Percentiles rank a stretch among this genome's conserved stretches.
Conservation (phyloP, 2,329 filamentous ascomycete species). For the Trichoderma atrobrunneum region DNA sequence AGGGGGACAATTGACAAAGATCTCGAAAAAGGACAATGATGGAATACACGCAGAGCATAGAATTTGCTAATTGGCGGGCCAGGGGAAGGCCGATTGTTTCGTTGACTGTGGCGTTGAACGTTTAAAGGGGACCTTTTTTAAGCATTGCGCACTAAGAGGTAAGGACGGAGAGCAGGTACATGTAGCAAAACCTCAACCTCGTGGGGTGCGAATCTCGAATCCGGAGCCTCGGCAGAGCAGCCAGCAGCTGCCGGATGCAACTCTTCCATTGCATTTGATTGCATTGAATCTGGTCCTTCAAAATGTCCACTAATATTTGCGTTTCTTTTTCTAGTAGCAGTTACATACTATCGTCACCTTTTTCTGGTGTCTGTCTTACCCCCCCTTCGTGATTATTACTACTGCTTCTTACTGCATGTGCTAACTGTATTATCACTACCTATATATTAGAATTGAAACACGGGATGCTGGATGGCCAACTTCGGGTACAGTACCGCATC, state of each 20-base stretch:
- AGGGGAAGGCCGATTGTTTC: background rate
- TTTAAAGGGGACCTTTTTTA: background rate
- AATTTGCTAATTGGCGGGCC: background rate
- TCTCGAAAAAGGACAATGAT: background rate
- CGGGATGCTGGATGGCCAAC: background rate
- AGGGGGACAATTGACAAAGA: background rate
- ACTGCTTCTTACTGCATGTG: background rate
- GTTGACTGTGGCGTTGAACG: background rate
- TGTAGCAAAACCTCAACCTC: background rate
- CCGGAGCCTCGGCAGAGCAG: conserved; percentile 10
- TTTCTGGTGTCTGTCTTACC: background rate
- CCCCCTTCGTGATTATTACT: background rate
- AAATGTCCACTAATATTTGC: background rate
- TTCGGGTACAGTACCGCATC: background rate
- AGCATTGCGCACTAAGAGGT: background rate
- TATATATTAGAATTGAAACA: background rate
- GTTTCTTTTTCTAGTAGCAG: background rate
- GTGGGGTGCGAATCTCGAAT: background rate
- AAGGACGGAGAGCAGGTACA: background rate
- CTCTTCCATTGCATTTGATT: background rate
- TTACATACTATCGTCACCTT: background rate
- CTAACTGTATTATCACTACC: background rate
- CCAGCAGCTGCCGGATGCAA: background rate
- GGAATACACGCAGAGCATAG: background rate
- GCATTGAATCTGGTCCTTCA: background rate